These are phyloP conservation scores for Jackrogersella multiformis DNA, from an alignment of 495 filamentous ascomycete genomes.

Conservation along the genomic window DNA sequence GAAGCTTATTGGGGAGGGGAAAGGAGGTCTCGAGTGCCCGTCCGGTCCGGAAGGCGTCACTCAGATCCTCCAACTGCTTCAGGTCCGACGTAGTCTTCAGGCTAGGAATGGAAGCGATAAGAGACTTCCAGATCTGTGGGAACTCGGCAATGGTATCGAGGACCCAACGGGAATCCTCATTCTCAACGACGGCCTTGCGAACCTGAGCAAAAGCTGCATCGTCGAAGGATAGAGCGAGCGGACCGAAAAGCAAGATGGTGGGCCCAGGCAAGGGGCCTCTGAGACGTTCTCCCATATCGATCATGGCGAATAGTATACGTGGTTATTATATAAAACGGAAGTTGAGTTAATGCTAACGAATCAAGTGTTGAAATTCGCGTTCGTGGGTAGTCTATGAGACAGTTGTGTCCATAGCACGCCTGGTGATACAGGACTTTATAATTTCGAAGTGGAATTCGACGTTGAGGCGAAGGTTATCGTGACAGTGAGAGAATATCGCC, in stretches of 20 bases:
- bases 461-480: conserved; percentile 2
- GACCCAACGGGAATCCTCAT: conserved; percentile 45
- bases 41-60: conserved; percentile 39
- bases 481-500: conserved; percentile 13
- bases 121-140: conserved; percentile 44
- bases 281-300: conserved; percentile 22
- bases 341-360: conserved; percentile 27
- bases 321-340: conserved; percentile 12
- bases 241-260: conserved; percentile 40
- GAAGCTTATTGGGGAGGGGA: conserved; percentile 36
- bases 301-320: conserved; percentile 13
- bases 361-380: conserved; percentile 33
- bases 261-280: conserved; percentile 22
- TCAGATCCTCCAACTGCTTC: conserved; percentile 41
- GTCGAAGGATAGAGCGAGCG: conserved; percentile 50
- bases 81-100: conserved; percentile 36
- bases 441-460: not conserved
- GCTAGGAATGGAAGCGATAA: conserved; percentile 42
- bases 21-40: conserved; percentile 25
- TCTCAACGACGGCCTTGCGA: conserved; percentile 43
- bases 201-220: conserved; percentile 40
- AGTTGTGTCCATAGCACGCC: conserved; percentile 20
- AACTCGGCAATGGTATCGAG: conserved; percentile 45
- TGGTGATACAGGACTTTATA: not conserved
- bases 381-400: conserved; percentile 6